These are phyloP conservation scores for Dioscorea cayenensis DNA, from an alignment of 116 monocot genomes.

Conservation along the genomic window DNA sequence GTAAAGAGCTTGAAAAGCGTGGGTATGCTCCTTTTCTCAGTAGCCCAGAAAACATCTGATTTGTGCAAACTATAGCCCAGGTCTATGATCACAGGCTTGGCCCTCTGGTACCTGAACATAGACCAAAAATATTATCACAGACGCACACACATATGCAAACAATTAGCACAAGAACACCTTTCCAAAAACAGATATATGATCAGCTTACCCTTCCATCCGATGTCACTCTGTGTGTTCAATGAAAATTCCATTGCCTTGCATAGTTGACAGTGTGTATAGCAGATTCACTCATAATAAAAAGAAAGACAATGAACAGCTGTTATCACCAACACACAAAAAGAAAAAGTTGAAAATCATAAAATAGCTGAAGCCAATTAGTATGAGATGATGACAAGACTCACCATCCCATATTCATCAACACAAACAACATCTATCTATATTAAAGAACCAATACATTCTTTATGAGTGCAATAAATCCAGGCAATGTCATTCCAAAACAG, in stretches of 20 bases:
- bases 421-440: neutral
- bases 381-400: no score
- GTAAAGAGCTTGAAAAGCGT: constrained; percentile 56
- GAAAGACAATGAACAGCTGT: neutral
- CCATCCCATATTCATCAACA: neutral
- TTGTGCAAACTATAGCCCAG: constrained; percentile 41
- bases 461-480: no score
- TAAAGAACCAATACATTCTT: neutral
- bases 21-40: constrained; percentile 46
- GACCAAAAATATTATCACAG: constrained; percentile 1
- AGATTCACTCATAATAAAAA: constrained; percentile 35
- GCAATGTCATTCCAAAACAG: no score
- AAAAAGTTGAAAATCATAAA: neutral
- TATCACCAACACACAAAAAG: neutral
- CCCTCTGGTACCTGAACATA: constrained; percentile 35
- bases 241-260: constrained; percentile 61
- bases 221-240: constrained; percentile 74
- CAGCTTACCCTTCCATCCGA: constrained; percentile 73
- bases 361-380: no score
- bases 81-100: constrained; percentile 46
- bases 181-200: neutral
- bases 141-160: neutral
- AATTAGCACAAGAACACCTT: neutral
- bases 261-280: constrained; percentile 37
- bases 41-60: constrained; percentile 44